Conservation (phyloP, 805 yeast genomes). For the Saccharomycopsis sp. region DNA sequence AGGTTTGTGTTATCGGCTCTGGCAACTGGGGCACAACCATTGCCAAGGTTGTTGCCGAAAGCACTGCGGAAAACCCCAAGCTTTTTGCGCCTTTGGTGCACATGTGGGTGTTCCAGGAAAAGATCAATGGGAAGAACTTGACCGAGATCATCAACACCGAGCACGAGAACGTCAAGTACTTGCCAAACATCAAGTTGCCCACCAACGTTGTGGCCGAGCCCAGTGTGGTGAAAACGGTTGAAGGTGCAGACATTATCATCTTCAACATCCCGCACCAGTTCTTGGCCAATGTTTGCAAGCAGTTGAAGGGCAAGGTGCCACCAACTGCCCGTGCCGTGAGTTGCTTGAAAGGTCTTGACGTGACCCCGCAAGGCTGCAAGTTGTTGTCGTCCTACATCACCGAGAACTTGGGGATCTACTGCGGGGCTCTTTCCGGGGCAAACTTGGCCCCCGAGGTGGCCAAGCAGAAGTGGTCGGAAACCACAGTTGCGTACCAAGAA, state of each 20-base stretch:
- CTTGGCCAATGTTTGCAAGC: slow-evolving; percentile 63
- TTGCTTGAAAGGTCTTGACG: slow-evolving; percentile 92
- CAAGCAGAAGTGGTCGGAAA: slow-evolving; percentile 90
- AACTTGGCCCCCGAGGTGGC: slow-evolving; percentile 97
- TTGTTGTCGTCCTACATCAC: slow-evolving; percentile 72
- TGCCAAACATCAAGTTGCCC: slow-evolving; percentile 85
- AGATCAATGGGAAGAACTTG: slow-evolving; percentile 64
- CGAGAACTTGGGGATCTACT: slow-evolving; percentile 72
- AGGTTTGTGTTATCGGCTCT: slow-evolving; percentile 78
- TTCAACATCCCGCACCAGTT: slow-evolving; percentile 98
- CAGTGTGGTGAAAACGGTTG: slow-evolving; percentile 62
- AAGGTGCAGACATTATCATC: slow-evolving; percentile 76
- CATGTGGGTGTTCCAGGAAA: slow-evolving; percentile 97
- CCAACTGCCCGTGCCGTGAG: slow-evolving; percentile 79
- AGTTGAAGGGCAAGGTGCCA: slow-evolving; percentile 67
- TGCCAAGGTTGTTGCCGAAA: slow-evolving; percentile 91
- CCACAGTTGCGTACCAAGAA: slow-evolving; percentile 82
- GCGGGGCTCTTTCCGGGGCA: slow-evolving; percentile 97
- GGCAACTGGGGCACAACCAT: slow-evolving; percentile 99
- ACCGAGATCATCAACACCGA: slow-evolving; percentile 84
- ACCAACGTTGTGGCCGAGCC: slow-evolving; percentile 84
- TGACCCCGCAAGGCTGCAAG: slow-evolving; percentile 75
- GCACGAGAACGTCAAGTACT: slow-evolving; percentile 91
- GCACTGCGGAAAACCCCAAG: slow-evolving; percentile 60
- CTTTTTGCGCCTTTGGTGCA: slow-evolving; percentile 67